These are phyloP conservation scores for Achaetomiella virescens DNA, from an alignment of 495 filamentous ascomycete genomes.

Conservation along the genomic window DNA sequence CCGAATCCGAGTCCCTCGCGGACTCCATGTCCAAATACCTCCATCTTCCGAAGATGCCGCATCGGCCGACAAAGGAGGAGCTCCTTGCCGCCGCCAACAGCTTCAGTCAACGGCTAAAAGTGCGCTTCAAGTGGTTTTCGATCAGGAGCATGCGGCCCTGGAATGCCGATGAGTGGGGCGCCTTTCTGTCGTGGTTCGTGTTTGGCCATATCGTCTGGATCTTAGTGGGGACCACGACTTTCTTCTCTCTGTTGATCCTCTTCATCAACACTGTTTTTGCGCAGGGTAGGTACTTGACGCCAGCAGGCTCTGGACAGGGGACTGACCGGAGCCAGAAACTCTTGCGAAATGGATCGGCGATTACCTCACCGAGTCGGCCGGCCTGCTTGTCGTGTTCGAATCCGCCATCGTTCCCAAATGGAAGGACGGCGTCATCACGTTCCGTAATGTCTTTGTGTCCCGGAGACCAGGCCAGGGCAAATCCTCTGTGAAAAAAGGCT, in stretches of 20 bases:
- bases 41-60: constrained; percentile 61
- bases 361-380: constrained; percentile 90
- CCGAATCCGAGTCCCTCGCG: constrained; percentile 31
- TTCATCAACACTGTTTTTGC: constrained; percentile 94
- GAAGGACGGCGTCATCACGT: constrained; percentile 88
- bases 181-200: constrained; percentile 91
- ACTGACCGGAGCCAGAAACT: constrained; percentile 56
- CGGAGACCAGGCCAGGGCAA: constrained; percentile 74
- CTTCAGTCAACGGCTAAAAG: constrained; percentile 84
- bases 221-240: constrained; percentile 90
- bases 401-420: constrained; percentile 95
- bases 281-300: constrained; percentile 54
- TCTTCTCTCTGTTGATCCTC: constrained; percentile 85
- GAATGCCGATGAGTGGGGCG: constrained; percentile 90
- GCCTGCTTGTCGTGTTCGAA: constrained; percentile 94
- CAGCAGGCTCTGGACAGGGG: too few species aligned
- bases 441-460: constrained; percentile 95
- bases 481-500: constrained; percentile 85
- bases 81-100: constrained; percentile 85
- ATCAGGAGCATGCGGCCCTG: constrained; percentile 93
- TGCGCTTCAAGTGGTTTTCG: constrained; percentile 96
- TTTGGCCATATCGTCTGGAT: constrained; percentile 93
- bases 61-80: constrained; percentile 90
- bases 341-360: constrained; percentile 89
- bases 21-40: constrained; percentile 48